Percentiles rank a stretch among this genome's conserved stretches.
Evolutionary conservation across 169 alveolate genomes (phyloP).

Genomic region (Plasmodium chabaudi): DNA sequence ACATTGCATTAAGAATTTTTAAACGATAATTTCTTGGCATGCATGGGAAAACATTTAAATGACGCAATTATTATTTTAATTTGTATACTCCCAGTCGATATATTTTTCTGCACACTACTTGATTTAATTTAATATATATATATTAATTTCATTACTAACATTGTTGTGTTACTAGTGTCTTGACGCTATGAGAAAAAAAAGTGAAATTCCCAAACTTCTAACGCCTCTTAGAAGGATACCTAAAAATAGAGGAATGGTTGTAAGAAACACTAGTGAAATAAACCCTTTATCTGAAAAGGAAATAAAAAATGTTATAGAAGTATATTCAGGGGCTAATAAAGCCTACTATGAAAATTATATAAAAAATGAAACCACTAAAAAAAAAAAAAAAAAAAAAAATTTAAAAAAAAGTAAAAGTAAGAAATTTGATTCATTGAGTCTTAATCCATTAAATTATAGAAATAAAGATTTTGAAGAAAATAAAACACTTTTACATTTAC

Average conservation of each 20-base stretch:
- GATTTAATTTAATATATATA: too few species aligned
- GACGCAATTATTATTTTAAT: too few species aligned
- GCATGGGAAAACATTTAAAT: too few species aligned
- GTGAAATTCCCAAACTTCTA: conserved; percentile 24
- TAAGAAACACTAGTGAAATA: conserved; percentile 43
- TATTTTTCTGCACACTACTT: too few species aligned
- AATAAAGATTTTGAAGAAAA: conserved; percentile 69
- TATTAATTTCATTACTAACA: too few species aligned
- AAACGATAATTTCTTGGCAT: too few species aligned
- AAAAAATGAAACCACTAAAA: conserved; percentile 28
- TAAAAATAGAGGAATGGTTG: conserved; percentile 74
- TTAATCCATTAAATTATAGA: conserved; percentile 61
- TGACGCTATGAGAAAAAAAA: conserved; percentile 45
- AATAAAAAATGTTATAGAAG: conserved; percentile 74
- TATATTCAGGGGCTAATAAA: conserved; percentile 73
- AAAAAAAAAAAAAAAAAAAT: conserved; percentile 31
- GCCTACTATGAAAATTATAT: conserved; percentile 53
- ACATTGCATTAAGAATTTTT: too few species aligned
- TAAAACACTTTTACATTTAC: conserved; percentile 69
- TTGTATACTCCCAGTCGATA: too few species aligned
- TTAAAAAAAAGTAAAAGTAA: conserved; percentile 47
- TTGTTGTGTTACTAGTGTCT: neutral
- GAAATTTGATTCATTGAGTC: conserved; percentile 55
- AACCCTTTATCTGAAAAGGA: conserved; percentile 74
- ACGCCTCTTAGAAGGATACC: conserved; percentile 75